Evolutionary conservation across 768 basidiomycete genomes (phyloP).

Genomic region (Mycena galopus): DNA sequence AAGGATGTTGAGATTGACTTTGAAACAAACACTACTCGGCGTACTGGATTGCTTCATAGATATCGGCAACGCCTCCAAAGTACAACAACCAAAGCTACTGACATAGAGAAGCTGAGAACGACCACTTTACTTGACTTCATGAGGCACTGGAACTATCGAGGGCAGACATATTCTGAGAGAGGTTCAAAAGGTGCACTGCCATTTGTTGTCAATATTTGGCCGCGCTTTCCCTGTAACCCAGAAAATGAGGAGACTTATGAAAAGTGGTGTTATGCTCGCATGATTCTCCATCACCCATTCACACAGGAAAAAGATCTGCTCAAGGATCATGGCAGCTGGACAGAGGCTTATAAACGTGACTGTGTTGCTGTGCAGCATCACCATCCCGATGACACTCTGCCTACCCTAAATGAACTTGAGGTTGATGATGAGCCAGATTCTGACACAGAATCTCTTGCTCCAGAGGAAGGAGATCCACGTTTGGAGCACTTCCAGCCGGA

Average conservation of each 20-base stretch:
- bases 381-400: conserved; percentile 1
- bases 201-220: conserved; percentile 32
- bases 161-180: not conserved
- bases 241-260: conserved; percentile 18
- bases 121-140: conserved; percentile 21
- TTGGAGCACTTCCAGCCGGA: conserved; percentile 29
- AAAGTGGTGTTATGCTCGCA: conserved; percentile 36
- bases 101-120: not conserved
- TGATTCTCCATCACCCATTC: conserved; percentile 37
- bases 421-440: conserved; percentile 19
- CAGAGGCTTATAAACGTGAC: conserved; percentile 21
- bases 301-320: not conserved
- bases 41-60: not conserved
- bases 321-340: conserved; percentile 12
- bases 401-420: not conserved
- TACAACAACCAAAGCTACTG: not conserved
- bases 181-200: conserved; percentile 15
- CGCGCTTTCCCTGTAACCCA: conserved; percentile 11
- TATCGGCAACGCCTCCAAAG: not conserved
- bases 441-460: not conserved
- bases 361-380: conserved; percentile 2
- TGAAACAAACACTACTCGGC: not conserved
- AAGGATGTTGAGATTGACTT: conserved; percentile 19
- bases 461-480: conserved; percentile 28
- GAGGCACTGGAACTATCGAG: conserved; percentile 22